phyloP scores from a whole-genome alignment of 2,329 filamentous ascomycete species.

The Trichoderma arundinaceum region DNA sequence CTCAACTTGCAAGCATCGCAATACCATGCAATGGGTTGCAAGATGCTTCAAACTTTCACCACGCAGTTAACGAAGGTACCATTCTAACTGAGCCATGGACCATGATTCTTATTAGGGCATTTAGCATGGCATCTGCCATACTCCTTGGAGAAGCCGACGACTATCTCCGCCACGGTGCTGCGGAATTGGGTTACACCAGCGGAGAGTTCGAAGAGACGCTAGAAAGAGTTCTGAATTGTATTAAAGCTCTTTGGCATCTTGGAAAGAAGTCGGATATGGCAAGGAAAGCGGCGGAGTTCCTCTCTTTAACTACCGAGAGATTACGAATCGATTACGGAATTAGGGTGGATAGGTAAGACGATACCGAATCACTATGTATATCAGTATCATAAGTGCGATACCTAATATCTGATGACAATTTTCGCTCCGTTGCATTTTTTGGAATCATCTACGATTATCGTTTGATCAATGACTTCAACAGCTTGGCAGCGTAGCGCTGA shows the following conservation, averaged over 20 bases:
- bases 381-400: background rate
- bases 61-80: conserved; percentile 1
- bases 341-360: background rate
- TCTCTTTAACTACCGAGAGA: background rate
- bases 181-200: background rate
- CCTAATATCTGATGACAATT: background rate
- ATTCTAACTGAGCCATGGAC: conserved; percentile 10
- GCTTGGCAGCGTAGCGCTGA: background rate
- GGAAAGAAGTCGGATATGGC: conserved; percentile 13
- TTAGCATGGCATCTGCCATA: conserved; percentile 2
- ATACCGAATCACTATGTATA: background rate
- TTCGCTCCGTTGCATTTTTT: background rate
- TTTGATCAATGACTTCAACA: background rate
- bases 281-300: background rate
- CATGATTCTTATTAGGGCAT: conserved; percentile 7
- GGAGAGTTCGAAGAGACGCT: background rate
- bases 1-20: background rate
- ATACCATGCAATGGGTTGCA: background rate
- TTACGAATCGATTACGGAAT: background rate
- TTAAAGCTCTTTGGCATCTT: conserved; percentile 9
- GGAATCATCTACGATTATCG: background rate
- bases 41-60: background rate
- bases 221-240: background rate
- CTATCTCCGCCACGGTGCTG: background rate
- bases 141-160: conserved; percentile 7